A percentile compares a stretch with the other conserved stretches of the same genome.
Evolutionary conservation across 1,284 basidiomycete genomes (phyloP).

Genomic region (Cystobasidiaceae sp.): DNA sequence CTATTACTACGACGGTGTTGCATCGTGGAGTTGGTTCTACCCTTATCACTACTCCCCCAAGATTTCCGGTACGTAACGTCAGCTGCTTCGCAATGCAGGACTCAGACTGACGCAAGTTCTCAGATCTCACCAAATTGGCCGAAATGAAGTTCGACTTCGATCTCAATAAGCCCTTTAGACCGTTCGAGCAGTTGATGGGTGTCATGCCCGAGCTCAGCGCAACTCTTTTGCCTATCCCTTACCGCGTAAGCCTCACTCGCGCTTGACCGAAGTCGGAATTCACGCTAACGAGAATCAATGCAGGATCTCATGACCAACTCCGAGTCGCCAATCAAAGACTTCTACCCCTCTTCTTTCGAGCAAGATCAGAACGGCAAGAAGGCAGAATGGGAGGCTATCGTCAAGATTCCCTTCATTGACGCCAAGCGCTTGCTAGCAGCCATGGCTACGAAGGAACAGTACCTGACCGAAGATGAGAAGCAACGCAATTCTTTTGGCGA

Average conservation of each 20-base stretch:
- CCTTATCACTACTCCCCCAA: conserved; percentile 94
- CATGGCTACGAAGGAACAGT: conserved; percentile 75
- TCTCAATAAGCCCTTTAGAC: conserved; percentile 82
- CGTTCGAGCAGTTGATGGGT: conserved; percentile 97
- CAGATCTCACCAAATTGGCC: conserved; percentile 72
- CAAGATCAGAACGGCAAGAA: conserved; percentile 97
- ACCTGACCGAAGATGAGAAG: conserved; percentile 70
- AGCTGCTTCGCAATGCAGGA: background rate
- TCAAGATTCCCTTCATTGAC: conserved; percentile 98
- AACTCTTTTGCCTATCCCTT: conserved; percentile 79
- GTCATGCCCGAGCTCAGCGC: conserved; percentile 86
- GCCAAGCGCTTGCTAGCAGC: conserved; percentile 71
- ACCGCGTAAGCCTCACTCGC: conserved; percentile 56
- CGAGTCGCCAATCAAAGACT: conserved; percentile 84
- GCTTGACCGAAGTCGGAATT: background rate
- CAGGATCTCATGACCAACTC: conserved; percentile 82
- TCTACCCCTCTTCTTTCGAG: conserved; percentile 88
- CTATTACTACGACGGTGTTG: conserved; percentile 95
- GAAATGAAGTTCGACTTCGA: conserved; percentile 79
- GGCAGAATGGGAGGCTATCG: conserved; percentile 96
- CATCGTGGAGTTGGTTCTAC: conserved; percentile 99
- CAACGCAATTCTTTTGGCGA: conserved; percentile 72
- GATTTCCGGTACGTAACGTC: conserved; percentile 65
- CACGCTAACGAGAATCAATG: background rate
- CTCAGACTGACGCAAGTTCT: background rate